Evolutionary conservation across 2,329 filamentous ascomycete species (phyloP), one percentile per base, ranked within the genome.

Genomic region (Hypoxylon sp.): DNA sequence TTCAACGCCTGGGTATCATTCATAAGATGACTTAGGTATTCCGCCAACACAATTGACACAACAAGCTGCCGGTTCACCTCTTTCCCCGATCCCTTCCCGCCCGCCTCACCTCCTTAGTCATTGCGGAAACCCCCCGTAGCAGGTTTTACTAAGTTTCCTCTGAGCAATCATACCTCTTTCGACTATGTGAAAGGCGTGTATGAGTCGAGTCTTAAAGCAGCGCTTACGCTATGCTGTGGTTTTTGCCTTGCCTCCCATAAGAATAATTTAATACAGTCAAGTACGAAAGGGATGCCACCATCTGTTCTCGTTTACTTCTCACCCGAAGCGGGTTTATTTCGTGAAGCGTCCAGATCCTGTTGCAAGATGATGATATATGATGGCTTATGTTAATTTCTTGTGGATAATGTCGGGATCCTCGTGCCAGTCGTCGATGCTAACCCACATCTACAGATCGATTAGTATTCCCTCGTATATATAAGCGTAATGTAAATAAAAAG

Each of bases 321-420:
- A 6, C 37, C 12, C 23, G 11, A 11, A 6, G 12, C 15, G 32
- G 35, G 29, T 42, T 15, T 19, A 20, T 42, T 27, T 55, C 21
- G 23, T n/a, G 30, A 25, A 23, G 31, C 31, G 15, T 48, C 25
- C 48, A 25, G 11, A 15, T 26, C 5, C 9, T 27, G 12, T 17
- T 21, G 23, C 37, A 36, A 31, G 17, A 19, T 13, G 26, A 21
- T 12, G 31, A 29, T 11, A n/a, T 23, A 25, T 12, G 19, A 13
- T 19, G 26, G 23, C 15, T 67, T 80, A 97, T 67, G 91, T 92
- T 73, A 97, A 96, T 75, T 96, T 97, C 68, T 91, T 94, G 75
- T 97, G 93, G 69, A 99, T 97, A 66, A 99, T 94, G 69, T 99
- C 93, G 12, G 94, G 94, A 70, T 99, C 96, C 81, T 99, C 94